Evolutionary conservation across 306 rosid species (phyloP).

Genomic region (Betula pendula): DNA sequence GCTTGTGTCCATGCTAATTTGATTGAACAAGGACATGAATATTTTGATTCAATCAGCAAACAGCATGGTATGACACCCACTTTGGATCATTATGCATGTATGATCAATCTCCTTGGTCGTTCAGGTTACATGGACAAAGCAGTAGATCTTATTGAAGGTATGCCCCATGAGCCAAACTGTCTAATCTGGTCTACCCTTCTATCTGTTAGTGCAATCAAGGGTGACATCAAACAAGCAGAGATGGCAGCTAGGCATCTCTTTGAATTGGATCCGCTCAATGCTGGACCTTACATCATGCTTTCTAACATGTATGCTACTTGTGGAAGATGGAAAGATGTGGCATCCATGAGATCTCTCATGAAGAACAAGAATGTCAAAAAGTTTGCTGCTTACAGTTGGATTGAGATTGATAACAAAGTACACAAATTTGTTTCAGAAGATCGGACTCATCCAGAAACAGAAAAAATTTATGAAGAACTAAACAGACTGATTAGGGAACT

Average conservation of each 20-base stretch:
- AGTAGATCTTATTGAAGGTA: conserved; percentile 25
- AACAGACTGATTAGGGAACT: conserved; percentile 25
- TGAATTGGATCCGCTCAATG: conserved; percentile 31
- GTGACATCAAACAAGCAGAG: conserved; percentile 26
- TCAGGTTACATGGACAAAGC: conserved; percentile 29
- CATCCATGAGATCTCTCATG: conserved; percentile 30
- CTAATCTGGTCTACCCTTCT: conserved; percentile 37
- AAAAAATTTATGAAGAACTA: conserved; percentile 27
- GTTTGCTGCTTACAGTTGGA: conserved; percentile 41
- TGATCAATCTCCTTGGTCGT: conserved; percentile 37
- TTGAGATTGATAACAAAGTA: conserved; percentile 32
- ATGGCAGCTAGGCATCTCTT: conserved; percentile 32
- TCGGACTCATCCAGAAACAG: conserved; percentile 27
- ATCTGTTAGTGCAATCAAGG: conserved; percentile 25
- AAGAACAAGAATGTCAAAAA: conserved; percentile 35
- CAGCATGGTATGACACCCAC: conserved; percentile 27
- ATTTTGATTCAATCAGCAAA: conserved; percentile 29
- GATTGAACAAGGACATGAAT: conserved; percentile 28
- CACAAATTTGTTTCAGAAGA: conserved; percentile 32
- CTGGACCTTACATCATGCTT: conserved; percentile 35
- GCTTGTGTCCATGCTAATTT: conserved; percentile 35
- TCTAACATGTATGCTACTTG: conserved; percentile 38
- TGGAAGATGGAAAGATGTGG: conserved; percentile 37
- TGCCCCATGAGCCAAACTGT: conserved; percentile 35
- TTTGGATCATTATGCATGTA: conserved; percentile 39